Conservation (phyloP, 805 yeast species). For the Metschnikowia chrysomelidarum region DNA sequence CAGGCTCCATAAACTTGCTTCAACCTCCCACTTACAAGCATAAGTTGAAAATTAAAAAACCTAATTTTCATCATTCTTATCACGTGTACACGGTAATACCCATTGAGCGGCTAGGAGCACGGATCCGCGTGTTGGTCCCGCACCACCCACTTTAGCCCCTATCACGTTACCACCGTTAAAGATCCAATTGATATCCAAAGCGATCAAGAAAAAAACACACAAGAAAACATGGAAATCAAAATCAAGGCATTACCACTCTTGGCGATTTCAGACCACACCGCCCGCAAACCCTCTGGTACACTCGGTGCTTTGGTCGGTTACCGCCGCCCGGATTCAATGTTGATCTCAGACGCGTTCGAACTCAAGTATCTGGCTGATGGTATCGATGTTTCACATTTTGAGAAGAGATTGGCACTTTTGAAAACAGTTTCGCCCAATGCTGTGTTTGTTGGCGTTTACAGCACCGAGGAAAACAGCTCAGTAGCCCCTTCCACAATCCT, state of each 20-base stretch:
- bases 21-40: too few species aligned
- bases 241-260: slow-evolving; percentile 29
- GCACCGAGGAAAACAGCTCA: slow-evolving; percentile 11
- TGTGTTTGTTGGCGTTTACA: slow-evolving; percentile 32
- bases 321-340: slow-evolving; percentile 1
- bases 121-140: too few species aligned
- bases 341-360: slow-evolving; percentile 32
- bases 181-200: too few species aligned
- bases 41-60: too few species aligned
- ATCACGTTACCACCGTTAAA: too few species aligned
- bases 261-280: slow-evolving; percentile 29
- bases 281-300: slow-evolving; percentile 19
- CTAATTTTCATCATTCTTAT: too few species aligned
- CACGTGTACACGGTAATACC: too few species aligned
- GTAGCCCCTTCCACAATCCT: slow-evolving; percentile 8
- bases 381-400: slow-evolving; percentile 26
- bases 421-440: slow-evolving; percentile 28
- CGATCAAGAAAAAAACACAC: too few species aligned
- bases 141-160: too few species aligned
- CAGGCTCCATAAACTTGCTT: too few species aligned
- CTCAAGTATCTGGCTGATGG: slow-evolving; percentile 17
- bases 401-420: slow-evolving; percentile 28
- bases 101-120: too few species aligned
- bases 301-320: slow-evolving; percentile 34
- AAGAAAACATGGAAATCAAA: slow-evolving; percentile 9